A percentile compares a stretch with the other conserved stretches of the same genome.
Conservation (phyloP, 768 basidiomycete genomes). For the Lactarius akahatsu region DNA sequence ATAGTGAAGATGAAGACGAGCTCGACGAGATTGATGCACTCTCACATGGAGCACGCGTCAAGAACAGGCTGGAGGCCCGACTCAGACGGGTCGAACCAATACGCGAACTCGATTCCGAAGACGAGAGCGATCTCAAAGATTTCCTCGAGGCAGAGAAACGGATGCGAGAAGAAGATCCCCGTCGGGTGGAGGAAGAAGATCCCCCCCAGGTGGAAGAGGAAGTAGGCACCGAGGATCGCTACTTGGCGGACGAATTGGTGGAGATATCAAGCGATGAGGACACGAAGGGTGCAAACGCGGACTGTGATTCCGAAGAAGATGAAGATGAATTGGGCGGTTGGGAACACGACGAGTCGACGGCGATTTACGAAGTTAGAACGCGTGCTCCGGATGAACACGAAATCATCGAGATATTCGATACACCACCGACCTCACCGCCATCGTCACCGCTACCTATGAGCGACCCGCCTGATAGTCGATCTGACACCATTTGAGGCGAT, state of each 20-base stretch:
- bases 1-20: constrained; percentile 52
- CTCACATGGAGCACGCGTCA: constrained; percentile 36
- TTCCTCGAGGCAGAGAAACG: constrained; percentile 64
- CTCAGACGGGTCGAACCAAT: constrained; percentile 42
- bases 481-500: neutral
- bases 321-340: constrained; percentile 49
- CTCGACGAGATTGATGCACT: constrained; percentile 61
- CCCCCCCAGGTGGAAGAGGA: constrained; percentile 30
- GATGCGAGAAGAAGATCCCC: constrained; percentile 42
- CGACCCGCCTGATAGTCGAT: constrained; percentile 1
- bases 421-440: constrained; percentile 26
- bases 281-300: constrained; percentile 10
- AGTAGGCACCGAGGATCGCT: constrained; percentile 32
- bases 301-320: constrained; percentile 39
- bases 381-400: constrained; percentile 18
- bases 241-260: constrained; percentile 28
- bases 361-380: constrained; percentile 36
- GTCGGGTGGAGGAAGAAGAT: constrained; percentile 36
- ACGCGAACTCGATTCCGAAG: constrained; percentile 44
- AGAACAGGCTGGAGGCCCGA: constrained; percentile 38
- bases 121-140: constrained; percentile 61
- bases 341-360: constrained; percentile 44
- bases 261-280: constrained; percentile 30
- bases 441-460: constrained; percentile 17
- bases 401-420: constrained; percentile 39